Evolutionary conservation across 202 grass and related monocot genomes (phyloP), one percentile per base, ranked within the genome.

Genomic region (Setaria viridis): DNA sequence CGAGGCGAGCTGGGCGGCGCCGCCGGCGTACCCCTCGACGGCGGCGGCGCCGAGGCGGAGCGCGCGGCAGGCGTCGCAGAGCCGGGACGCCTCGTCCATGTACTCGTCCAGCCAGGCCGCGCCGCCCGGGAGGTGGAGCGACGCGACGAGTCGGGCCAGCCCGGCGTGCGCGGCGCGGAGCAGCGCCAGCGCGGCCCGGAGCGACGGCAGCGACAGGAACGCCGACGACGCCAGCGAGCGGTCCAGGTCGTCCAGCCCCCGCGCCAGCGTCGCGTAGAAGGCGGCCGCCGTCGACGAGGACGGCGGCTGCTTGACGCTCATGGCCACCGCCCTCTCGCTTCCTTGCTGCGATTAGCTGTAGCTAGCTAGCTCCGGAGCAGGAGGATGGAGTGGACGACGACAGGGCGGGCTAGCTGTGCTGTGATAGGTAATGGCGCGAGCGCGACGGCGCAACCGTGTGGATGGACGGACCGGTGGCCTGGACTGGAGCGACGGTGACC

Each of bases 71-170:
- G 82, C 92, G 43, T 98, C 91, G 91, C 89, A 91, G 70, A 98
- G 91, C 37, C 92, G 80, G 5, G 95, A 89, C 47, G 90, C 91
- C 85, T 98, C 95, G 85, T 98, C 92, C 95, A 98, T 98, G 89
- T 93, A 98, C 79, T 98, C 95, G 82, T 98, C 92, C 3, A 95
- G 91, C 95, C 95, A 98, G 0, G 89, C 82, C 7, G 89, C 93
- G 9, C 95, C 95, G 4, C 82, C 91, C 21, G 93, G 95, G 63
- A 98, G 89, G 82, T 98, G 93, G 70, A 98, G 93, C 78, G 90
- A 88, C 57, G 88, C 88, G 50, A 95, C 95, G 48, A 98, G 89
- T 15, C 89, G 75, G 6, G 91, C 90, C 29, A 95, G 89, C 11
- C 92, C 93, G 3, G 88, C 85, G 84, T 98, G 95, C 46, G 91